Conservation (phyloP, 768 basidiomycete genomes). For the Boletus rubropictus region DNA sequence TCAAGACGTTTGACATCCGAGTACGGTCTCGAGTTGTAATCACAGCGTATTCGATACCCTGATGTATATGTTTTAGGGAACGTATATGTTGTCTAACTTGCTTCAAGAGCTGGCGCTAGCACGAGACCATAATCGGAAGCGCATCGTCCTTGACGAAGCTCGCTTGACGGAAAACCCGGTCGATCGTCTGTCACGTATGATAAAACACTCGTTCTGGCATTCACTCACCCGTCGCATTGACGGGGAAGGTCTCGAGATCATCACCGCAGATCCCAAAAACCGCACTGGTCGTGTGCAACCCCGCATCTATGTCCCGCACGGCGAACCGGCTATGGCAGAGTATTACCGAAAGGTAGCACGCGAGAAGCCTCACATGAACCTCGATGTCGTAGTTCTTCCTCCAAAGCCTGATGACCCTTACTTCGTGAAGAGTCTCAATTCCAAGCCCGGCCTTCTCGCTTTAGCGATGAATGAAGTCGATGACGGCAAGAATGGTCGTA, state of each 20-base stretch:
- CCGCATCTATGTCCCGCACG: constrained; percentile 90
- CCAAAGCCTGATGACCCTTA: constrained; percentile 77
- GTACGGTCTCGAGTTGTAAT: constrained; percentile 38
- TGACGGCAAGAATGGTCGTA: constrained; percentile 70
- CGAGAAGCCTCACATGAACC: constrained; percentile 89
- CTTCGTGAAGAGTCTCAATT: constrained; percentile 90
- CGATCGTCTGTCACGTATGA: constrained; percentile 94
- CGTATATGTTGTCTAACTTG: constrained; percentile 98
- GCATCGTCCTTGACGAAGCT: constrained; percentile 98
- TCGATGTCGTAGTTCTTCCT: constrained; percentile 90
- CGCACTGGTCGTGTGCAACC: constrained; percentile 85
- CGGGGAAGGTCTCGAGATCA: constrained; percentile 94
- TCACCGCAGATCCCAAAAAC: constrained; percentile 97
- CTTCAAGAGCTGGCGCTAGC: constrained; percentile 98
- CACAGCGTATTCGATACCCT: constrained; percentile 4
- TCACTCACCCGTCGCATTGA: constrained; percentile 95
- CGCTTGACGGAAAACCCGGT: constrained; percentile 97
- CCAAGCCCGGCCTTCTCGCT: constrained; percentile 89
- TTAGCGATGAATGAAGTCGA: constrained; percentile 92
- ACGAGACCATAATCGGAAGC: constrained; percentile 89
- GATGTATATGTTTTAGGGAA: constrained; percentile 53
- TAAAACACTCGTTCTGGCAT: constrained; percentile 97
- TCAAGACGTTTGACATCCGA: constrained; percentile 95
- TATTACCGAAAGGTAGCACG: constrained; percentile 89
- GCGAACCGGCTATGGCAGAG: constrained; percentile 89